These are phyloP conservation scores for Clohesyomyces aquaticus DNA, from an alignment of 495 filamentous ascomycete genomes.

Conservation along the genomic window DNA sequence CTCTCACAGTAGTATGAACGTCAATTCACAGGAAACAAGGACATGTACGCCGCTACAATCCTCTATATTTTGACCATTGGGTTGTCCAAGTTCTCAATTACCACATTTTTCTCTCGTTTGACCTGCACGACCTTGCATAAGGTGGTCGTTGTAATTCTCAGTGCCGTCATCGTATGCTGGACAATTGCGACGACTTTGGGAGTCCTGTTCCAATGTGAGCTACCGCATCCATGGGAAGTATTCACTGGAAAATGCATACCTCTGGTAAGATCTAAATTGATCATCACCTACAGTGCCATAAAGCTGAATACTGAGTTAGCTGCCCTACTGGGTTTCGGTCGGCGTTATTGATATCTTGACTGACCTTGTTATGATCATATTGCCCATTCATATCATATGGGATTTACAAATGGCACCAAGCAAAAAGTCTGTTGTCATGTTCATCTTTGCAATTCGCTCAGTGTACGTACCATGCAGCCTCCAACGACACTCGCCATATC, in stretches of 20 bases:
- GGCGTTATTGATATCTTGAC: conserved; percentile 15
- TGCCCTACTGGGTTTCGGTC: conserved; percentile 17
- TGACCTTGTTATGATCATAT: conserved; percentile 19
- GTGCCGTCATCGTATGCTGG: conserved; percentile 13
- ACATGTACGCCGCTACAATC: conserved; percentile 28
- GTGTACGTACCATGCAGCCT: no score
- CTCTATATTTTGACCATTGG: conserved; percentile 22
- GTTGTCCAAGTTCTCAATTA: conserved; percentile 27
- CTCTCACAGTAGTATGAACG: not conserved
- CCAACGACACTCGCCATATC: no score
- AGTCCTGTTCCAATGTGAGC: conserved; percentile 15
- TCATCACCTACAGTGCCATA: not conserved
- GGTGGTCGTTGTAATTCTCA: conserved; percentile 3
- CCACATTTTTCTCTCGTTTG: conserved; percentile 18
- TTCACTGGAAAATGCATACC: conserved; percentile 24
- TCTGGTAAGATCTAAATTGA: conserved; percentile 12
- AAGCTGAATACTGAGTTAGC: conserved; percentile 3
- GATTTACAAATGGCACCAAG: conserved; percentile 3
- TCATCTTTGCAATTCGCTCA: conserved; percentile 21
- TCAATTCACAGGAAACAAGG: conserved; percentile 2
- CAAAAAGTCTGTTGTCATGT: conserved; percentile 17
- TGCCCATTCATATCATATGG: conserved; percentile 23
- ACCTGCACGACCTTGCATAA: conserved; percentile 8
- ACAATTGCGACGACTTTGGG: conserved; percentile 14
- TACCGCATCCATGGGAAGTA: conserved; percentile 21